Evolutionary conservation across 2,329 filamentous ascomycete genomes (phyloP), one percentile per base, ranked within the genome.

Genomic region (Penicillium sp.): DNA sequence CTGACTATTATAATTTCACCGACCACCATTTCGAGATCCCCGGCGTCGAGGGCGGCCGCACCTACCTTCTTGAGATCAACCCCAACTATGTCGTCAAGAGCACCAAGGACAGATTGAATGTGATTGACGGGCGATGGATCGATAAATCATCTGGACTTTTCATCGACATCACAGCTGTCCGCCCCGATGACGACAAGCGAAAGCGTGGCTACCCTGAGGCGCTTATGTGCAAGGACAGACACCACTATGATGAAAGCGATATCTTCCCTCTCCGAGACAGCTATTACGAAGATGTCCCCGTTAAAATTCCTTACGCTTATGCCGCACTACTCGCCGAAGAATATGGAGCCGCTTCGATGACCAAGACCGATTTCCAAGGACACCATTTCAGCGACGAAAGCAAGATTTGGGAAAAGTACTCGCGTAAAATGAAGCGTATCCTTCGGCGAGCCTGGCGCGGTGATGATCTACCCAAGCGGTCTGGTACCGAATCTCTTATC

Each of bases 101-200:
- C 2, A 76, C 70, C 0, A 52, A 70, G 5, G 84, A 87, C 61
- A 69, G 54, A 13, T 63, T 78, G 49, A 87, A 87, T 58, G 76
- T 81, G 31, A 87, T 87, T 53, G 84, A 87, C 65, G 84, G 80
- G 10, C 76, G 84, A 22, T 87, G 83, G 83, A 84, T 87, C 58
- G 84, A 87, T 64, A 84, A 76, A 21, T 73, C 79, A 0, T 85
- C 81, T 0, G 84, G 84, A 0, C 69, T 87, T 0, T 87, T 85
- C 63, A 85, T 87, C 62, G 84, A 87, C 65, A 84, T 87, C 58
- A 86, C 84, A 0, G 81, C 82, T 6, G 74, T 87, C 5, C 76
- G 83, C 50, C 75, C 75, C 11, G 79, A 84, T 59, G 63, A 73
- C 16, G 71, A 71, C 0, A 74, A 72, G 7, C 70, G 77, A 46